Evolutionary conservation across 2,329 filamentous ascomycete genomes (phyloP), one percentile per base, ranked within the genome.

Genomic region (Calonectria pseudoturangicola): DNA sequence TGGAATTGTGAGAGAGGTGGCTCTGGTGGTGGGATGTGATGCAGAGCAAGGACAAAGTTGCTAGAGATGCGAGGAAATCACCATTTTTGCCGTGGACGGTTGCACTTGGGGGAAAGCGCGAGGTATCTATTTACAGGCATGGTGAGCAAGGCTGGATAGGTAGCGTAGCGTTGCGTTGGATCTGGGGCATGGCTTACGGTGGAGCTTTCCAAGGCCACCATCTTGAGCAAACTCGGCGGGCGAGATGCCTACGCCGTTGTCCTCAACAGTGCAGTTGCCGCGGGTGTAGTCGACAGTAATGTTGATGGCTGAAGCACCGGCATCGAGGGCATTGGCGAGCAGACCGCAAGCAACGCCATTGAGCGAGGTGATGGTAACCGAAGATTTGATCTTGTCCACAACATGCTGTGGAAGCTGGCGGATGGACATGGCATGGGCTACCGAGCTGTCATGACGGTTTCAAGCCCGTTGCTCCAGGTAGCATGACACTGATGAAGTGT

Each of bases 311-410:
- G 87, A 89, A 18, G 96, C 93, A 56, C 86, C 86, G 4, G 95
- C 95, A 86, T 99, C 97, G 15, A 99, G 87, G 0, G 95, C 91
- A 82, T 99, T 99, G 82, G 93, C 92, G 30, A 97, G 78, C 12
- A 98, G 88, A 56, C 93, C 94, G 68, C 91, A 86, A 16, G 94
- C 86, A 5, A 94, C 95, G 30, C 86, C 89, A 77, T 93, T 93
- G 39, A 98, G 87, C 54, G 92, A 93, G 2, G 92, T 93, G 77
- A 98, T 93, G 68, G 90, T 88, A n/a, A 92, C 91, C 0, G 96
- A 97, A 0, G 96, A 98, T 81, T 93, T 94, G 85, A 99, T 93
- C 82, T 95, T 94, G 60, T 93, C 91, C 78, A 92, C 88, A 70
- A 94, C 94, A 76, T 94, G 88, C 45, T 89, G 85, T 15, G 95